phyloP scores from a whole-genome alignment of 73 alveolate genomes.

The Paramecium bursaria region DNA sequence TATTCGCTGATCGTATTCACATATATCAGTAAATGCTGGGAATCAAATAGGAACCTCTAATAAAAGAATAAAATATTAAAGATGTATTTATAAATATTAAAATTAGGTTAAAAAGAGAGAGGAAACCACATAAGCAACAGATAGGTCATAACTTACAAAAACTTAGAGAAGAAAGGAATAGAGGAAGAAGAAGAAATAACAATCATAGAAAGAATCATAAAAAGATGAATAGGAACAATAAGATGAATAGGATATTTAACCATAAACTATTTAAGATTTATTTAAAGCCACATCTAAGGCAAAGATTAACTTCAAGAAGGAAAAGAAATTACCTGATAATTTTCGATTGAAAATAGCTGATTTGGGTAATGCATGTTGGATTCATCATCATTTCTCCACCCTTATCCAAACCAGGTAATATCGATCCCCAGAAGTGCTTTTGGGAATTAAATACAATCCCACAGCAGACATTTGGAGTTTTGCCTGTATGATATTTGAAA shows the following conservation, averaged over 20 bases:
- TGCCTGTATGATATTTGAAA: slow-evolving; percentile 94
- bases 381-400: slow-evolving; percentile 88
- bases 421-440: slow-evolving; percentile 77
- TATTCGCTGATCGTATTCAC: slow-evolving; percentile 55
- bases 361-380: slow-evolving; percentile 97
- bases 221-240: no score
- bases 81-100: neutral
- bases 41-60: slow-evolving; percentile 35
- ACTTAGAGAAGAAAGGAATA: slow-evolving; percentile 9
- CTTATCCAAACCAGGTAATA: slow-evolving; percentile 89
- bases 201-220: neutral
- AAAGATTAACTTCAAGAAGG: slow-evolving; percentile 16
- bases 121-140: neutral
- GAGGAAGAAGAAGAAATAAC: slow-evolving; percentile 42
- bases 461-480: slow-evolving; percentile 96
- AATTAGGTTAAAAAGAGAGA: neutral
- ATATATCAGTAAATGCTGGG: slow-evolving; percentile 60
- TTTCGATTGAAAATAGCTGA: slow-evolving; percentile 88
- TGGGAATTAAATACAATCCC: slow-evolving; percentile 89
- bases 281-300: no score
- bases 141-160: neutral
- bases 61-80: neutral
- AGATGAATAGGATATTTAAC: no score
- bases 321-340: slow-evolving; percentile 67
- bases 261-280: no score